phyloP scores from a whole-genome alignment of 768 basidiomycete genomes.

The Boletus pseudo-olivaceus region DNA sequence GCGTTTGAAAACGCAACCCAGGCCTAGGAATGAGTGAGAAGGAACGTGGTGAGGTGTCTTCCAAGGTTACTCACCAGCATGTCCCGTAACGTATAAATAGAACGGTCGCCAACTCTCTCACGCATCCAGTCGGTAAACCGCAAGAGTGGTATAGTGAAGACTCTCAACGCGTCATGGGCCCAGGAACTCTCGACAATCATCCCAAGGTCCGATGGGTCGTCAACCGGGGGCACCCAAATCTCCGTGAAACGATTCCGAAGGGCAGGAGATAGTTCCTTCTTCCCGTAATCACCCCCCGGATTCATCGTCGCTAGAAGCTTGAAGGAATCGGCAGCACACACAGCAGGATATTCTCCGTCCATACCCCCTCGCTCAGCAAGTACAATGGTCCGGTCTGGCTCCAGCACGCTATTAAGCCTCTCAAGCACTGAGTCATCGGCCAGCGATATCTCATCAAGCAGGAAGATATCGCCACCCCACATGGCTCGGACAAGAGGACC shows the following conservation, averaged over 20 bases:
- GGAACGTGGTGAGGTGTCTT: not conserved
- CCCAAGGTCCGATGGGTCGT: conserved; percentile 66
- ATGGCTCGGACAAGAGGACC: conserved; percentile 95
- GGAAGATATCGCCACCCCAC: conserved; percentile 76
- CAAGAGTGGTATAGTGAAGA: conserved; percentile 60
- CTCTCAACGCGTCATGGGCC: conserved; percentile 49
- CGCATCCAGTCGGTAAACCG: conserved; percentile 84
- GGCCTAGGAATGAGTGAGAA: conserved; percentile 47
- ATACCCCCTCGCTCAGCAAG: conserved; percentile 90
- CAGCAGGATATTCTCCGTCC: conserved; percentile 59
- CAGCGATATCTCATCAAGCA: conserved; percentile 95
- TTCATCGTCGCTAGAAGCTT: conserved; percentile 98
- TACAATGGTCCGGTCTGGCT: conserved; percentile 82
- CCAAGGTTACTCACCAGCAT: conserved; percentile 59
- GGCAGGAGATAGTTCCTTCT: conserved; percentile 97
- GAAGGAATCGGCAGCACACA: conserved; percentile 68
- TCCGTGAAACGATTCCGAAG: conserved; percentile 97
- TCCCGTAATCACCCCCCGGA: conserved; percentile 97
- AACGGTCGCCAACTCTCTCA: conserved; percentile 52
- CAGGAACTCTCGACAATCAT: conserved; percentile 75
- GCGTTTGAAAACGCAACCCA: conserved; percentile 90
- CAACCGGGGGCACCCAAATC: conserved; percentile 93
- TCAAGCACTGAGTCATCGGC: conserved; percentile 98
- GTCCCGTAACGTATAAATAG: conserved; percentile 79
- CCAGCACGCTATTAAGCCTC: conserved; percentile 95